Conservation (phyloP, 352 stramenopile genomes). For the Globisporangium lucens region DNA sequence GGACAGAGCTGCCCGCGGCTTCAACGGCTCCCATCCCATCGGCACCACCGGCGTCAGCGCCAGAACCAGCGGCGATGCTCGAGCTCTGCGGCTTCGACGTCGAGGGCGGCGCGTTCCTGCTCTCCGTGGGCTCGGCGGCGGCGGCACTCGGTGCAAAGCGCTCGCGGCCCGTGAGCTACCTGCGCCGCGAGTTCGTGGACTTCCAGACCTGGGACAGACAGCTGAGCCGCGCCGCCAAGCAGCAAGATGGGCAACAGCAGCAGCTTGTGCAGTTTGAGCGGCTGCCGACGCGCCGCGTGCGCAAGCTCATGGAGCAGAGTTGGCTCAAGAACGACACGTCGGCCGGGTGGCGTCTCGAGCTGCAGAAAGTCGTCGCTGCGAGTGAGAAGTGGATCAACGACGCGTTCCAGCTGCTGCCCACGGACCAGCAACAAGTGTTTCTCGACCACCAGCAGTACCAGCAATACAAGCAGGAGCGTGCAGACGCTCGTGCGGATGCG, state of each 20-base stretch:
- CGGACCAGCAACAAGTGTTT: slow-evolving; percentile 33
- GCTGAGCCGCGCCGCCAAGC: slow-evolving; percentile 16
- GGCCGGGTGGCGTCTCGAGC: slow-evolving; percentile 49
- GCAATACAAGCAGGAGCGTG: slow-evolving; percentile 24
- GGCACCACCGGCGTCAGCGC: not conserved
- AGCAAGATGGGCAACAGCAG: not conserved
- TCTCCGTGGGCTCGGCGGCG: slow-evolving; percentile 9
- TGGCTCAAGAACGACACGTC: slow-evolving; percentile 44
- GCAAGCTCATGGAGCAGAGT: slow-evolving; percentile 46
- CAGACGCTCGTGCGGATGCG: slow-evolving; percentile 18
- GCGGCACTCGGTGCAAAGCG: slow-evolving; percentile 5
- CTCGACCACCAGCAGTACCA: slow-evolving; percentile 50
- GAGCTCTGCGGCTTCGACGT: slow-evolving; percentile 36
- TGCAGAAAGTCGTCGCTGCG: slow-evolving; percentile 55
- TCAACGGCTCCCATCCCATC: not conserved
- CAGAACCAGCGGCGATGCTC: slow-evolving; percentile 12
- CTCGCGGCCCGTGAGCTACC: not conserved
- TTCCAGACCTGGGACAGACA: slow-evolving; percentile 42
- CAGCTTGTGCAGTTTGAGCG: slow-evolving; percentile 20
- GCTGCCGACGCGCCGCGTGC: slow-evolving; percentile 53
- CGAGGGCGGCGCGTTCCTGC: slow-evolving; percentile 30
- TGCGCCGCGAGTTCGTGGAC: slow-evolving; percentile 41
- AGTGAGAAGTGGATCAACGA: slow-evolving; percentile 59
- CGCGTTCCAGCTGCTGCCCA: slow-evolving; percentile 29
- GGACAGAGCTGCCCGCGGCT: not conserved